phyloP scores from a whole-genome alignment of 495 filamentous ascomycete genomes.

The Aspergillus conjunctus region DNA sequence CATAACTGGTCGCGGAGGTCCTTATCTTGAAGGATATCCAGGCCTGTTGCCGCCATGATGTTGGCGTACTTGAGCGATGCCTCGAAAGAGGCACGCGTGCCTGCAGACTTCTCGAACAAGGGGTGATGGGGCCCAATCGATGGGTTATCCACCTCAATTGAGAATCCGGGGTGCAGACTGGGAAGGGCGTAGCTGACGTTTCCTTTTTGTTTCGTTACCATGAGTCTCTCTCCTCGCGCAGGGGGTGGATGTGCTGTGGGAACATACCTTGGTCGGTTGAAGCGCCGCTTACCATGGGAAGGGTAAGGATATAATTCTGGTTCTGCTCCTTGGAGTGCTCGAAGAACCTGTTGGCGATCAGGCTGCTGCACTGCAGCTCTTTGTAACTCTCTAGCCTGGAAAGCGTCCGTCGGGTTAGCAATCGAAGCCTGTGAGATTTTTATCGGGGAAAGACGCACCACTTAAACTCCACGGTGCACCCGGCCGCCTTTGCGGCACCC shows the following conservation, averaged over 20 bases:
- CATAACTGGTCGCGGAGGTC: not conserved
- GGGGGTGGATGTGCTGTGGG: not conserved
- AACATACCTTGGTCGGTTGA: slow-evolving; percentile 12
- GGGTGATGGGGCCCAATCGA: slow-evolving; percentile 6
- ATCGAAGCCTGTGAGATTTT: not conserved
- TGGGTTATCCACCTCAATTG: not conserved
- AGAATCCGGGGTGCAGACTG: slow-evolving; percentile 7
- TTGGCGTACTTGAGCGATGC: not conserved
- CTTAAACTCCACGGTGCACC: slow-evolving; percentile 43
- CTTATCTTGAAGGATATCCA: not conserved
- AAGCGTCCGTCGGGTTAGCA: not conserved
- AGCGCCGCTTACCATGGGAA: not conserved
- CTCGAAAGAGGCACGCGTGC: not conserved
- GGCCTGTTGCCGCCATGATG: not conserved
- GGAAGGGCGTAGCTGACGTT: slow-evolving; percentile 12
- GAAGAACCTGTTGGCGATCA: not conserved
- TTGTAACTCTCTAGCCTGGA: slow-evolving; percentile 3
- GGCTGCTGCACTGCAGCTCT: slow-evolving; percentile 2
- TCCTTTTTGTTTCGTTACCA: not conserved
- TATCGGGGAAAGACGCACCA: too few relatives aligned
- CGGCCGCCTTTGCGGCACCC: slow-evolving; percentile 49
- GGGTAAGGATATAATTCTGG: not conserved
- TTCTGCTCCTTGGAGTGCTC: not conserved
- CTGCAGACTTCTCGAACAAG: slow-evolving; percentile 7
- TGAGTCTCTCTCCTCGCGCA: not conserved